phyloP scores from a whole-genome alignment of 352 stramenopile genomes.

The Phytopythium mirpurense region DNA sequence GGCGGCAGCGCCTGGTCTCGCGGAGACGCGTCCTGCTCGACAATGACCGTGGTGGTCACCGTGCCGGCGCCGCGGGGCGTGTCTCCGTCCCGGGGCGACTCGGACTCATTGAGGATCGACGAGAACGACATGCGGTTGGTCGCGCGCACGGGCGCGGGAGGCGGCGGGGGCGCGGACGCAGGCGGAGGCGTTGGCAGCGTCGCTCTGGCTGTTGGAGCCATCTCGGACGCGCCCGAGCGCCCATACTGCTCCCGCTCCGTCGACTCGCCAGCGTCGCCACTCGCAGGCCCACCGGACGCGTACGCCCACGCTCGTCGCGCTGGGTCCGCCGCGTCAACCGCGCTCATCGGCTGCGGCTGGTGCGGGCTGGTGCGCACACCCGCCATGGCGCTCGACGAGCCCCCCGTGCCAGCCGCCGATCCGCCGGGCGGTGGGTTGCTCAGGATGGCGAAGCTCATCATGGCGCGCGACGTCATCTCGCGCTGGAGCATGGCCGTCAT shows the following conservation, averaged over 20 bases:
- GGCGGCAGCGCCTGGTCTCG: slow-evolving; percentile 8
- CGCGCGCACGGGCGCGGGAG: neutral
- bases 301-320: neutral
- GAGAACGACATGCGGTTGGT: slow-evolving; percentile 86
- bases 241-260: neutral
- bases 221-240: neutral
- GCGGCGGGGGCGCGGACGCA: neutral
- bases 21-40: slow-evolving; percentile 29
- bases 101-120: slow-evolving; percentile 83
- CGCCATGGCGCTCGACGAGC: neutral
- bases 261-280: neutral
- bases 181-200: neutral
- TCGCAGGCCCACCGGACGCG: neutral
- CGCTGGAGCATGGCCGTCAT: slow-evolving; percentile 23
- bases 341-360: neutral
- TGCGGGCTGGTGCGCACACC: slow-evolving; percentile 18
- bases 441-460: slow-evolving; percentile 57
- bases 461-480: slow-evolving; percentile 41
- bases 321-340: neutral
- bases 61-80: slow-evolving; percentile 31
- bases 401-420: neutral
- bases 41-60: slow-evolving; percentile 21
- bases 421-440: slow-evolving; percentile 20
- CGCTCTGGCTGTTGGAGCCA: neutral
- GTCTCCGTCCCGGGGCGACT: slow-evolving; percentile 51